Evolutionary conservation across 1,284 basidiomycete species (phyloP), one percentile per base, ranked within the genome.

Genomic region (Amylostereum areolatum): DNA sequence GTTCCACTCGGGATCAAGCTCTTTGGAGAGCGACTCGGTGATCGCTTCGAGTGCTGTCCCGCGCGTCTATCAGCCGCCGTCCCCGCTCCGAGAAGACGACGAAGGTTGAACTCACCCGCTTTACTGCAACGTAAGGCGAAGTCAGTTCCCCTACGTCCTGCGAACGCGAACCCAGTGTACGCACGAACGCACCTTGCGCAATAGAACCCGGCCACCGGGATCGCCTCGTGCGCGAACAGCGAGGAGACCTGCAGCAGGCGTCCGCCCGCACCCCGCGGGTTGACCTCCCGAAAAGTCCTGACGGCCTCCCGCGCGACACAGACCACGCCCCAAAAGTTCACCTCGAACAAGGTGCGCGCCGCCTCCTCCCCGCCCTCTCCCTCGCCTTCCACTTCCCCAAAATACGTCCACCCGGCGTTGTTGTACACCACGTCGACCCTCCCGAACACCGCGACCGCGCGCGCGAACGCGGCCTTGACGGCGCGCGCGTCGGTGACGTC

Each of bases 1-100:
- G 52, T 71, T 71, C 72, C 71, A 73, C 1, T 55, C 61, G 0
- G 70, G 69, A 49, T 66, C 58, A n/a, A 73, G 44, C 51, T 72
- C 70, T 29, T 54, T 49, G 4, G 51, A 54, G 2, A 73, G 52
- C 0, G 63, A 43, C 24, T 71, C 62, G 5, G 62, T 66, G 12
- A 70, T 40, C 2, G 59, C 69, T 46, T 70, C 66, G 3, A 68
- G 27, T 1, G 65, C 66, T 60, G 41, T 40, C 29, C n/a, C n/a
- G n/a, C n/a, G n/a, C n/a, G n/a, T n/a, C n/a, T n/a, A n/a, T n/a
- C n/a, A n/a, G n/a, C n/a, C n/a, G n/a, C n/a, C n/a, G n/a, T n/a
- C n/a, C n/a, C n/a, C n/a, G n/a, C n/a, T n/a, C n/a, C n/a, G n/a
- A n/a, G n/a, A n/a, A n/a, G n/a, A n/a, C n/a, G n/a, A n/a, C n/a